Evolutionary conservation across 176 grass and related monocot species (phyloP), one percentile per base, ranked within the genome.

Genomic region (Aegilops longissima): DNA sequence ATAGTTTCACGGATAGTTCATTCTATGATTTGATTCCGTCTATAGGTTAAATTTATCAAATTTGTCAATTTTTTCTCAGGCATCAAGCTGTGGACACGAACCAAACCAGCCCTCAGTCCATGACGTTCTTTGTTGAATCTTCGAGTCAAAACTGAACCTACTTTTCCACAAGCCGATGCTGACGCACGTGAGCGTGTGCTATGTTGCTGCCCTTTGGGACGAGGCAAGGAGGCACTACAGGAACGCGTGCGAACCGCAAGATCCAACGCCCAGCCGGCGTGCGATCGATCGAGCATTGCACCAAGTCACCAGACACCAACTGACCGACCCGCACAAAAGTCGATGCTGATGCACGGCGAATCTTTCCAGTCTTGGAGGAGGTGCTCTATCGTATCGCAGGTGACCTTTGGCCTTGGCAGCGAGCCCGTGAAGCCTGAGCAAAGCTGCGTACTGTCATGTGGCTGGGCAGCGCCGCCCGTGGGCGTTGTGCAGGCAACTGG

Each of bases 361-460:
- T 59, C 56, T 59, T 59, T 0, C 56, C 56, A 21, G 56, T 9
- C 56, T 59, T 59, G 56, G 56, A 59, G 56, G 56, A 21, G 56
- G 56, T 21, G 56, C 1, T 59, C 18, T 21, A 27, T 27, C 27
- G 27, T 45, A 47, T 47, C 45, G 31, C 34, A 35, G 24, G 70
- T 44, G 39, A 73, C 69, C 35, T 11, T 72, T 72, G 69, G 69
- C 4, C 20, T 20, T 72, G 38, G 10, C 36, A 42, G 21, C 12
- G 70, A 73, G 70, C 38, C 69, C 69, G 69, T 72, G 69, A 38
- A 73, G 23, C 21, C 18, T 59, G 56, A 59, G 70, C 67, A 69
- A 69, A 69, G 66, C 66, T 59, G 56, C 56, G 1, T 21, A 21
- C 9, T n/a, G 36, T 72, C 36, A 21, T 40, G 70, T 44, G 70